These are phyloP conservation scores for Mycena indigotica DNA, from an alignment of 768 basidiomycete genomes.

Conservation along the genomic window DNA sequence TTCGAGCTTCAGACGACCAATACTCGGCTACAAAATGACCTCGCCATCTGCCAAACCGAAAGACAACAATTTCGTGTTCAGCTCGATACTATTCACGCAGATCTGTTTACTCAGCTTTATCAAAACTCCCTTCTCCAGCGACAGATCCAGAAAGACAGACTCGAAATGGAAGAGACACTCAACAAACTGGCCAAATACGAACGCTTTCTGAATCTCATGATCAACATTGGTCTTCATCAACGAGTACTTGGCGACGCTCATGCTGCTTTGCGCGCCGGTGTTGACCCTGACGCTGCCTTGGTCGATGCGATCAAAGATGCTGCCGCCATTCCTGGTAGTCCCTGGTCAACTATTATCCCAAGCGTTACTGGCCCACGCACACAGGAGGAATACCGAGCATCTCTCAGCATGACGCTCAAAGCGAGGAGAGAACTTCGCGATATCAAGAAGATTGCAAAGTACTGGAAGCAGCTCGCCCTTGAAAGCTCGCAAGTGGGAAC, in stretches of 20 bases:
- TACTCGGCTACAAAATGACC: slow-evolving; percentile 11
- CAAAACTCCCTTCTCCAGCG: slow-evolving; percentile 11
- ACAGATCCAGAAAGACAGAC: slow-evolving; percentile 19
- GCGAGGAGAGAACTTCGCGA: slow-evolving; percentile 46
- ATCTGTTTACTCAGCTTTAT: slow-evolving; percentile 21
- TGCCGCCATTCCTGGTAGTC: slow-evolving; percentile 36
- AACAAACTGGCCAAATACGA: slow-evolving; percentile 23
- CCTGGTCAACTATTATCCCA: slow-evolving; percentile 46
- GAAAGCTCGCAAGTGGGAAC: slow-evolving; percentile 28
- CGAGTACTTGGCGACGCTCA: slow-evolving; percentile 37
- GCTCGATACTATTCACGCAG: slow-evolving; percentile 16
- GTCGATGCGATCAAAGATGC: slow-evolving; percentile 48
- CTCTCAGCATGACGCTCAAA: slow-evolving; percentile 47
- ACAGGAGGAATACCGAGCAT: slow-evolving; percentile 46
- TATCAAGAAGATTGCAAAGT: slow-evolving; percentile 45
- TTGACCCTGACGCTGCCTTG: slow-evolving; percentile 43
- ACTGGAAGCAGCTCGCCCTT: slow-evolving; percentile 48
- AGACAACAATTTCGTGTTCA: slow-evolving; percentile 12
- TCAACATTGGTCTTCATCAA: slow-evolving; percentile 38
- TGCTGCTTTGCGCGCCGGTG: slow-evolving; percentile 32
- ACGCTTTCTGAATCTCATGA: slow-evolving; percentile 30
- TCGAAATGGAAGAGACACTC: slow-evolving; percentile 22
- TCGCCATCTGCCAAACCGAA: slow-evolving; percentile 8
- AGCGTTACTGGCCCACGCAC: slow-evolving; percentile 34
- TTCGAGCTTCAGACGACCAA: slow-evolving; percentile 26